These are phyloP conservation scores for Populus hybrid DNA, from an alignment of 441 rosid genomes.

Conservation along the genomic window DNA sequence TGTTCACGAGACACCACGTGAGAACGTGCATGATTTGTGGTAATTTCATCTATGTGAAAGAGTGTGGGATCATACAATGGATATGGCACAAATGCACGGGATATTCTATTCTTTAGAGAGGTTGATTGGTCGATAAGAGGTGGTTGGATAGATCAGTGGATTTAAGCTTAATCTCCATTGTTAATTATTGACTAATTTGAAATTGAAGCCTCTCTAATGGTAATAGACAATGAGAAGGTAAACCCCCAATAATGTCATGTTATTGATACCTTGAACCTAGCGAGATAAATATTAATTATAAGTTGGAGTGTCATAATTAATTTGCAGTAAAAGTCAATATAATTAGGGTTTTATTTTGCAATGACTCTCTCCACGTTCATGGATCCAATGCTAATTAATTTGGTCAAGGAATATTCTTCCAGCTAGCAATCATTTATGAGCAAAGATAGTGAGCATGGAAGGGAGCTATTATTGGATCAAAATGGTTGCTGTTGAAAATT, in stretches of 20 bases:
- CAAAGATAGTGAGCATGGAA: no score
- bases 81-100: not conserved
- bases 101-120: constrained; percentile 5
- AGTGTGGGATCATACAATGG: not conserved
- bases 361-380: not conserved
- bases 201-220: not conserved
- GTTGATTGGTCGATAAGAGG: not conserved
- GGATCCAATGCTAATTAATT: not conserved
- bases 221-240: not conserved
- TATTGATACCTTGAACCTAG: constrained; percentile 3
- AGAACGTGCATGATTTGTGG: constrained; percentile 14
- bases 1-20: constrained; percentile 22
- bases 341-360: not conserved
- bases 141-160: not conserved
- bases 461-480: not conserved
- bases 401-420: not conserved
- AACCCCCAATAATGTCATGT: not conserved
- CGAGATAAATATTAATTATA: no score
- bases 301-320: not conserved
- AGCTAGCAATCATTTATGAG: not conserved
- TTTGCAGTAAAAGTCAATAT: not conserved
- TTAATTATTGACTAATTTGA: not conserved
- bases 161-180: not conserved
- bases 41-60: not conserved
- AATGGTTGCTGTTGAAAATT: not conserved